Evolutionary conservation across 2,329 filamentous ascomycete species (phyloP), one percentile per base, ranked within the genome.

Genomic region (Coccinonectria pachysandricola): DNA sequence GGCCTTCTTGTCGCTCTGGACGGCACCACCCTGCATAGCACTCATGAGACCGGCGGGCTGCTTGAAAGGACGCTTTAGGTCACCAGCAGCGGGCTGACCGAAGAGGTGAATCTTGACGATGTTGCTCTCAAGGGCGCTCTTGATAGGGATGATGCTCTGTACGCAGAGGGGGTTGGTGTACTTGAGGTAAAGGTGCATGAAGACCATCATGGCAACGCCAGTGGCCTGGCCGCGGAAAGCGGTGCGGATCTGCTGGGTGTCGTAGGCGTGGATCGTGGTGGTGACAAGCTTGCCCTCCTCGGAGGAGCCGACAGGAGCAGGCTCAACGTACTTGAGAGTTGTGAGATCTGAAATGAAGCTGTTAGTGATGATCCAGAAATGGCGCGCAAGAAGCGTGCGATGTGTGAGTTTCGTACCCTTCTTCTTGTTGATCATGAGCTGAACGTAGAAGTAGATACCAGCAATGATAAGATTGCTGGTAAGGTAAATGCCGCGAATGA

Each of bases 81-180:
- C 91, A 28, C 88, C 91, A 31, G 67, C 73, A 20, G 91, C 88
- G 19, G 88, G 75, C 59, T 91, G 68, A 49, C 87, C 87, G 40
- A 87, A 81, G 39, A 98, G 45, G 63, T 96, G 82, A 52, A 98
- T 88, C 75, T 96, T 95, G 68, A 91, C 74, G 48, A 95, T 68
- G 70, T 95, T 96, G 64, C 79, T 72, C 70, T 98, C 91, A 59
- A 98, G 73, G 23, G 86, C 88, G 54, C 81, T 73, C 79, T 98
- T 98, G 60, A 96, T 69, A 17, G 91, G 91, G 53, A 98, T 91
- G 65, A 98, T 94, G 57, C 82, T 92, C 75, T 98, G 91, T 65
- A 98, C 94, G 50, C 95, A 68, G 26, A 98, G 82, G 21, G 91
- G 91, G 76, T 96, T 98, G 65, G 87, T 96, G 79, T 96, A 98